Percentiles rank a stretch among this genome's conserved stretches.
Conservation (phyloP, 2,329 filamentous ascomycete species). For the Fusarium chaquense region DNA sequence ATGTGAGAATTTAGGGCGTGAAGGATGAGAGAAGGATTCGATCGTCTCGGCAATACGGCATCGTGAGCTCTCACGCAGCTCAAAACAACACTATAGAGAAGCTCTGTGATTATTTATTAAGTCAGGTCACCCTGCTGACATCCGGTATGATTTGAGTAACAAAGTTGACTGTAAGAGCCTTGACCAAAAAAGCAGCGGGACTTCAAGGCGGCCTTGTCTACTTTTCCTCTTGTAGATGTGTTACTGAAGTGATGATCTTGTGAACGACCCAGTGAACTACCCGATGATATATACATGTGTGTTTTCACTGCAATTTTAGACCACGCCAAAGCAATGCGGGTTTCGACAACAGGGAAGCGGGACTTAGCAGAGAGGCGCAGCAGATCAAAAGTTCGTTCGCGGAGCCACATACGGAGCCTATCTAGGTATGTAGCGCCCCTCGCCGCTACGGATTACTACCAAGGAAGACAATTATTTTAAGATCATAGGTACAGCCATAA, state of each 20-base stretch:
- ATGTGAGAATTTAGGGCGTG: background rate
- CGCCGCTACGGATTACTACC: background rate
- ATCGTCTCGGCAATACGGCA: conserved; percentile 3
- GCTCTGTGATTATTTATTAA: too few species aligned
- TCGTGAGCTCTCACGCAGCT: background rate
- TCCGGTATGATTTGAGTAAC: background rate
- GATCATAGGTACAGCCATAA: background rate
- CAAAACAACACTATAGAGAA: background rate
- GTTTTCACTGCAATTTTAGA: conserved; percentile 3
- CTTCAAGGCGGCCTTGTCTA: background rate
- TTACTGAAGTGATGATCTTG: background rate
- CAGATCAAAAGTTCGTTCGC: background rate
- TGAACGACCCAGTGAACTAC: background rate
- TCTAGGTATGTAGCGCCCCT: background rate
- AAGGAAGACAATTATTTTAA: too few species aligned
- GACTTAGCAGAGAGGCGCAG: background rate
- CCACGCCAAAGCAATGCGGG: background rate
- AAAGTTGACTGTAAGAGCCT: background rate
- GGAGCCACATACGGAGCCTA: background rate
- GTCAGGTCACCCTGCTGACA: background rate
- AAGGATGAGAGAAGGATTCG: background rate
- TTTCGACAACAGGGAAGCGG: background rate
- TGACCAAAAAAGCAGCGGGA: background rate
- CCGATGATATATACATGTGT: background rate
- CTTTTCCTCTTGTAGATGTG: background rate